Evolutionary conservation across 139 green algal species (phyloP).

Genomic region (Eudorina sp.): DNA sequence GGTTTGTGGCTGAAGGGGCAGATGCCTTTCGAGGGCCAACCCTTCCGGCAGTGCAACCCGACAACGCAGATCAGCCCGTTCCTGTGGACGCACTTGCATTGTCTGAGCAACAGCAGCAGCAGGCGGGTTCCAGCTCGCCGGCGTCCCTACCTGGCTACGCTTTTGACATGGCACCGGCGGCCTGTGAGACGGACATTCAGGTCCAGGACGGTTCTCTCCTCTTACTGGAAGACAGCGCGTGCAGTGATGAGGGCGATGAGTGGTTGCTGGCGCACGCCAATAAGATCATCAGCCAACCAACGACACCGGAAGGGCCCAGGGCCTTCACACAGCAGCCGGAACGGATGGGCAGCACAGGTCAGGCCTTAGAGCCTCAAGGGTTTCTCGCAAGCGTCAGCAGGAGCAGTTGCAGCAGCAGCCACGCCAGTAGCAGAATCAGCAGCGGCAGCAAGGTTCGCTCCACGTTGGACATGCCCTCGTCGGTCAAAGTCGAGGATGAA

Average conservation of each 20-base stretch:
- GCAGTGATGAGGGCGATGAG: neutral
- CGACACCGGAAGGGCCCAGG: neutral
- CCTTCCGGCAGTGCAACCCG: no score
- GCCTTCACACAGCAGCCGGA: neutral
- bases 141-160: no score
- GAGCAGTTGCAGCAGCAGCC: neutral
- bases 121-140: no score
- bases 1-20: neutral
- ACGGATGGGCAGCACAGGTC: neutral
- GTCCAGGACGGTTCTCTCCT: neutral
- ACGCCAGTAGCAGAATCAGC: neutral
- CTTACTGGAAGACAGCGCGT: neutral
- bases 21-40: no score
- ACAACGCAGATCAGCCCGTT: no score
- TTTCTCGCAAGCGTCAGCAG: no score
- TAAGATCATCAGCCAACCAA: slow-evolving; percentile 7
- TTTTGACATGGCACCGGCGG: no score
- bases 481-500: no score
- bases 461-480: no score
- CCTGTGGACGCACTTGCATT: no score
- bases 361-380: no score
- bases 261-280: slow-evolving; percentile 16
- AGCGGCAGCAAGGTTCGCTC: neutral
- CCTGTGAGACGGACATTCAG: neutral
- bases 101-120: no score